Evolutionary conservation across 139 green algal species (phyloP), one percentile per base, ranked within the genome.

Genomic region (Tetratostichococcus sp.): DNA sequence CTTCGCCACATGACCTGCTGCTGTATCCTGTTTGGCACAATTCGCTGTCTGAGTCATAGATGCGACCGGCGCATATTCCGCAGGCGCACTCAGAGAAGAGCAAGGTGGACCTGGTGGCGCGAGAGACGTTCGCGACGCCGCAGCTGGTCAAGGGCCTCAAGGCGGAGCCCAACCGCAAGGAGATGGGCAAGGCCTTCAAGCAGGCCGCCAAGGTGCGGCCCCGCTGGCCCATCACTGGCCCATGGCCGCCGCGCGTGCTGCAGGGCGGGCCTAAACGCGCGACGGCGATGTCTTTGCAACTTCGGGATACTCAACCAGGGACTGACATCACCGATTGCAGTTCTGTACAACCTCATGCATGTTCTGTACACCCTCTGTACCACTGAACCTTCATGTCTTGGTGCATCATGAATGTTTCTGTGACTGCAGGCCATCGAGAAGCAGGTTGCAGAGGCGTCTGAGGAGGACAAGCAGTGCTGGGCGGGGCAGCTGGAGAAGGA

Each of bases 161-260:
- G 19, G 14, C 50, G 19, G 50, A 28, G 75, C 86, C 89, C 50
- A 92, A 96, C 88, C 96, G 93, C 83, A 94, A 96, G 86, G 81
- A 88, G 75, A 69, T 98, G 57, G 94, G 94, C 72, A 90, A 93
- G 74, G 84, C 83, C 28, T 94, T 97, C 79, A 97, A 97, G 81
- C 92, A 90, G 75, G 89, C 97, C 28, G 89, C 84, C 65, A 93
- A 95, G 84, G 67, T 50, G 39, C 39, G 39, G 8, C 86, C 19
- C 80, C 97, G n/a, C 74, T 83, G n/a, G n/a, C n/a, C n/a, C n/a
- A n/a, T n/a, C n/a, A n/a, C n/a, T n/a, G n/a, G n/a, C n/a, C n/a
- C n/a, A n/a, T n/a, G n/a, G n/a, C n/a, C n/a, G n/a, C n/a, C n/a
- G n/a, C n/a, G n/a, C n/a, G n/a, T n/a, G n/a, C n/a, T n/a, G n/a